Percentiles rank a stretch among this genome's conserved stretches.
phyloP scores from a whole-genome alignment of 2,329 filamentous ascomycete species.

The Colletotrichum magnum region DNA sequence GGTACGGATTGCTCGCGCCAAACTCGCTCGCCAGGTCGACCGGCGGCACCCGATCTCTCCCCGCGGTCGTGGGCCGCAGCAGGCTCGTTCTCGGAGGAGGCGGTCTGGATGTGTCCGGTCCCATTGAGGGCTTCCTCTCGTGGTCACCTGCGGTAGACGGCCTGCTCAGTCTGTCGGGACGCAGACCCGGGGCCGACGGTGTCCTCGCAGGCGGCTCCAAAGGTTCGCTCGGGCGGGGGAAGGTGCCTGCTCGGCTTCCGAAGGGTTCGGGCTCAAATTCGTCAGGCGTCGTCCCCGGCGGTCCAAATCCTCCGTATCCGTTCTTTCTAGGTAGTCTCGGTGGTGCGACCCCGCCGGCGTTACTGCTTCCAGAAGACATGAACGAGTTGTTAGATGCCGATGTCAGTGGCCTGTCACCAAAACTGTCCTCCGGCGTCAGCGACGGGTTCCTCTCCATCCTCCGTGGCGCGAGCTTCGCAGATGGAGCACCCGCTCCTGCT shows the following conservation, averaged over 20 bases:
- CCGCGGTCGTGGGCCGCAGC: conserved; percentile 58
- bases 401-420: conserved; percentile 47
- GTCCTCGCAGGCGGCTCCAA: conserved; percentile 57
- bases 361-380: conserved; percentile 39
- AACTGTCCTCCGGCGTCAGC: conserved; percentile 39
- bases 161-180: conserved; percentile 54
- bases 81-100: conserved; percentile 68
- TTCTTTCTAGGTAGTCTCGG: conserved; percentile 62
- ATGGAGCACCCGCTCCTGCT: conserved; percentile 41
- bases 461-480: conserved; percentile 49
- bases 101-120: conserved; percentile 64
- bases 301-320: conserved; percentile 72
- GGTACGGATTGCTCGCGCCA: conserved; percentile 74
- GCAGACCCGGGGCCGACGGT: conserved; percentile 63
- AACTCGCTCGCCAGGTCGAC: conserved; percentile 74
- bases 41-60: conserved; percentile 55
- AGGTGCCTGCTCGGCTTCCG: conserved; percentile 66
- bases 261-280: conserved; percentile 55
- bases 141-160: conserved; percentile 45
- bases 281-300: conserved; percentile 56
- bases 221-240: conserved; percentile 58
- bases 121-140: conserved; percentile 58
- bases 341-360: conserved; percentile 45
- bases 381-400: conserved; percentile 49
- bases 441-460: conserved; percentile 43